Conservation (phyloP, 768 basidiomycete genomes). For the Tricholoma bakamatsutake region DNA sequence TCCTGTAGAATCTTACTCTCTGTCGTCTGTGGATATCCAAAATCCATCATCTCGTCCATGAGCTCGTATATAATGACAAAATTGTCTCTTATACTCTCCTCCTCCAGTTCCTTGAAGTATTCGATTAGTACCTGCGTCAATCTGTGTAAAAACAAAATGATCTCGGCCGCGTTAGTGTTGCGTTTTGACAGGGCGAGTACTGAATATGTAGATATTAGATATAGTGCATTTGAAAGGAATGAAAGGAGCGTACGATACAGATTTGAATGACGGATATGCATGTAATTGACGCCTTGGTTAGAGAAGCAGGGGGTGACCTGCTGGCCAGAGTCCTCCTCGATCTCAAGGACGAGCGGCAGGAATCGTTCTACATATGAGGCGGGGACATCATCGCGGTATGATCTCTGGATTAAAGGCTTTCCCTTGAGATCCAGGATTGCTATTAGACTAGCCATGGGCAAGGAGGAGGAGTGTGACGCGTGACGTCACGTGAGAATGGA, state of each 20-base stretch:
- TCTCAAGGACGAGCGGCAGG: constrained; percentile 86
- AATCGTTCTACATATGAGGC: constrained; percentile 88
- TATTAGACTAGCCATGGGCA: constrained; percentile 55
- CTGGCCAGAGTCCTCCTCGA: constrained; percentile 89
- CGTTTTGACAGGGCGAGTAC: constrained; percentile 95
- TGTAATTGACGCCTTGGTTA: constrained; percentile 91
- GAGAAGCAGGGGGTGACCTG: constrained; percentile 97
- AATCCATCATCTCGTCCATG: constrained; percentile 99
- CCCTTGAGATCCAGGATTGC: constrained; percentile 98
- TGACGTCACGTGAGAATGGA: neutral
- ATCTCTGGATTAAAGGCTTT: constrained; percentile 94
- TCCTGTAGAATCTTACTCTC: constrained; percentile 99
- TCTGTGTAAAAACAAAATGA: constrained; percentile 94
- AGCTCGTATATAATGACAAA: constrained; percentile 99
- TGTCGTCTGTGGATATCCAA: constrained; percentile 97
- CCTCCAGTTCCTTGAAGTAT: constrained; percentile 99
- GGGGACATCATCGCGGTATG: constrained; percentile 94
- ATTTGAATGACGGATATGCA: constrained; percentile 98
- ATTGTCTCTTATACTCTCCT: constrained; percentile 98
- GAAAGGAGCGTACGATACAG: constrained; percentile 72
- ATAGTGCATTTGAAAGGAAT: neutral
- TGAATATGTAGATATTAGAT: constrained; percentile 23
- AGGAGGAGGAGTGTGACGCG: neutral
- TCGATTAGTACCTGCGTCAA: constrained; percentile 90
- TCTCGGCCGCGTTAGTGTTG: constrained; percentile 93